Evolutionary conservation across 768 basidiomycete genomes (phyloP).

Genomic region (Calvatia gigantea): DNA sequence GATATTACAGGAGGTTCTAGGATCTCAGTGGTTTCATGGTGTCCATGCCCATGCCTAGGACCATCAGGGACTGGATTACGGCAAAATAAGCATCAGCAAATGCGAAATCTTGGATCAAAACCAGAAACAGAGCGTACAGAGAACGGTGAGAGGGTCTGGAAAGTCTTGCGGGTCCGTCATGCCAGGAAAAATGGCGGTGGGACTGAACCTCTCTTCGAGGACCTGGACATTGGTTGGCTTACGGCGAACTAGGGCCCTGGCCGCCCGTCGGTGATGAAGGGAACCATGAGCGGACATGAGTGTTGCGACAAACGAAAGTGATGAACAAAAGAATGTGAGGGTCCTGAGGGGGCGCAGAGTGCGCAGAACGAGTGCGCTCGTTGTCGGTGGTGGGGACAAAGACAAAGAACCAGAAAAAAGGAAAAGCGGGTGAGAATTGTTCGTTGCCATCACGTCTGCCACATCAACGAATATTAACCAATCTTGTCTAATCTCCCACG

Average conservation of each 20-base stretch:
- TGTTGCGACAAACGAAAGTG: background rate
- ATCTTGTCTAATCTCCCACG: too few relatives aligned
- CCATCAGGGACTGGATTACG: background rate
- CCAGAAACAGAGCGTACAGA: background rate
- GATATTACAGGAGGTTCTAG: background rate
- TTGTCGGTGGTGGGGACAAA: slow-evolving; percentile 1
- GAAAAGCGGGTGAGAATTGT: background rate
- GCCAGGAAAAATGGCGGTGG: slow-evolving; percentile 6
- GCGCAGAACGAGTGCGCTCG: background rate
- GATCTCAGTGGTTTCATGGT: background rate
- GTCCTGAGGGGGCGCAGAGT: background rate
- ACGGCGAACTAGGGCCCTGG: slow-evolving; percentile 1
- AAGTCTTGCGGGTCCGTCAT: background rate
- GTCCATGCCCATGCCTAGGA: background rate
- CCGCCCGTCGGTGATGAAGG: background rate
- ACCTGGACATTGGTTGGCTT: slow-evolving; percentile 4
- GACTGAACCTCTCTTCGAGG: slow-evolving; percentile 10
- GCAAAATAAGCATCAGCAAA: background rate
- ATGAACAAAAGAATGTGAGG: slow-evolving; percentile 9
- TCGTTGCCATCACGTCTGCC: background rate
- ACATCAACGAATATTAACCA: too few relatives aligned
- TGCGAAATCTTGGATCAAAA: background rate
- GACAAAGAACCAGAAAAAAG: background rate
- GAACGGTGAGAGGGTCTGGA: background rate
- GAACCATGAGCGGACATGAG: slow-evolving; percentile 6